Conservation (phyloP, 305 asterid species). For the Fraxinus floribunda region DNA sequence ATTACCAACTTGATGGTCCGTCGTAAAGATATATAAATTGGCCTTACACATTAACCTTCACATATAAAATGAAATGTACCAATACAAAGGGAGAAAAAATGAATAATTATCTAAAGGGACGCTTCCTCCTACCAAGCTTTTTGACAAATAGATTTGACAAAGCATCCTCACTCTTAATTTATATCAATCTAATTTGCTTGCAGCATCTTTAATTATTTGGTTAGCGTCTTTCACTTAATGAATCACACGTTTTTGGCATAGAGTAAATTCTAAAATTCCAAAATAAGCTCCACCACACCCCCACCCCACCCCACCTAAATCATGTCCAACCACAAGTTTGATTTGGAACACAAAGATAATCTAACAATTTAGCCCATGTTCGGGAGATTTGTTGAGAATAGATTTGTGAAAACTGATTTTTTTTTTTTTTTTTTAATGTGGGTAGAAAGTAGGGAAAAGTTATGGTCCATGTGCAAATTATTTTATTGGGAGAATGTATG, state of each 20-base stretch:
- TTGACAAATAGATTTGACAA: background rate
- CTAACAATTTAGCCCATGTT: background rate
- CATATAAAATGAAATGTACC: background rate
- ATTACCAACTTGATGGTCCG: background rate
- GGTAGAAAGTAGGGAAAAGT: background rate
- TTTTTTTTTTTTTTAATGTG: background rate
- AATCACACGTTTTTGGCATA: background rate
- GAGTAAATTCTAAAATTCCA: too few relatives aligned
- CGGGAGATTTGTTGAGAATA: background rate
- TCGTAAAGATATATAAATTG: background rate
- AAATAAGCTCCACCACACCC: too few relatives aligned
- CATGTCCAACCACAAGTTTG: background rate
- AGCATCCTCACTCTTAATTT: background rate
- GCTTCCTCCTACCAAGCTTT: background rate
- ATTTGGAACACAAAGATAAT: background rate
- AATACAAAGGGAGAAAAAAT: background rate
- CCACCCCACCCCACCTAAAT: background rate
- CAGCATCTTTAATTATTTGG: background rate
- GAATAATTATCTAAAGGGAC: background rate
- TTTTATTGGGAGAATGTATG: background rate
- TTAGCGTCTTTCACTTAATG: background rate
- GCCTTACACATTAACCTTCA: background rate
- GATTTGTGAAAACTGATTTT: background rate
- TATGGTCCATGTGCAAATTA: background rate
- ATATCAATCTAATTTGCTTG: background rate